These are phyloP conservation scores for Saccharum officinarum DNA, from an alignment of 176 grass and related monocot species.

Conservation along the genomic window DNA sequence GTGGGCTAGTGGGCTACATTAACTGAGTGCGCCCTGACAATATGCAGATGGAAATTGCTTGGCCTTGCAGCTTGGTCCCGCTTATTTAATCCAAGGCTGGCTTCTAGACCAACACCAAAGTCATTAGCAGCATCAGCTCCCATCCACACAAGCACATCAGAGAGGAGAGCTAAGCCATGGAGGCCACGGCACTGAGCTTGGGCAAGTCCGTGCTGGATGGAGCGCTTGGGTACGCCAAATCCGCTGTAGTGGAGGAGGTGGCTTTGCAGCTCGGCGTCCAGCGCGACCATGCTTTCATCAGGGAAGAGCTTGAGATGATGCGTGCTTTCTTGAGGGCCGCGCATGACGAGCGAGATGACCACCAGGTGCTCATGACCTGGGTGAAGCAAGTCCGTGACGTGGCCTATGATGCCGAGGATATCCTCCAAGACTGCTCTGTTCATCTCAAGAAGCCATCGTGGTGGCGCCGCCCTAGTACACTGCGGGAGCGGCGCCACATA, in stretches of 20 bases:
- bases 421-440: background rate
- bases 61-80: no score
- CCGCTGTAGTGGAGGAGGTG: background rate
- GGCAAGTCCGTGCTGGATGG: background rate
- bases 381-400: constrained; percentile 5
- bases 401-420: background rate
- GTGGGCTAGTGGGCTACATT: no score
- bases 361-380: background rate
- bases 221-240: background rate
- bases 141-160: no score
- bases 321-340: background rate
- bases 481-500: background rate
- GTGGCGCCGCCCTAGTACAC: background rate
- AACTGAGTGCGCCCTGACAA: no score
- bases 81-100: no score
- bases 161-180: background rate
- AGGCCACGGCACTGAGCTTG: background rate
- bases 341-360: background rate
- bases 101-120: no score
- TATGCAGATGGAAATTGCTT: no score
- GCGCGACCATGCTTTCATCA: background rate
- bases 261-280: background rate
- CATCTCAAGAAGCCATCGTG: background rate
- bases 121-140: no score
- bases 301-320: constrained; percentile 16